Percentiles rank a stretch among this genome's conserved stretches.
Evolutionary conservation across 129 eudicot genomes (phyloP).

Genomic region (Pulicaria dysenterica): DNA sequence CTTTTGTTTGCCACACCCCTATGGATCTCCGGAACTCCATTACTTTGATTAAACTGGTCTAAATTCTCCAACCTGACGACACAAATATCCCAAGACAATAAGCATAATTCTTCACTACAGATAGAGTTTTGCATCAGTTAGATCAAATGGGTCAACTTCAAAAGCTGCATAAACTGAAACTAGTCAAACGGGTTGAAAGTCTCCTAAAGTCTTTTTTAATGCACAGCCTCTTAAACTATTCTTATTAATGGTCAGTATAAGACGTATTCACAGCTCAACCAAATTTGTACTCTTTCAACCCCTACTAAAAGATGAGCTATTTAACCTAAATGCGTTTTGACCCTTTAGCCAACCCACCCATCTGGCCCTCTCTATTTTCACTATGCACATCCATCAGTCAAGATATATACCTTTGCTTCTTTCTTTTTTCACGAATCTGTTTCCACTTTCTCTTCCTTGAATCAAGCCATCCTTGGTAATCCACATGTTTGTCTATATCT

Average conservation of each 20-base stretch:
- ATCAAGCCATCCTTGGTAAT: slow-evolving; percentile 95
- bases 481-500: slow-evolving; percentile 59
- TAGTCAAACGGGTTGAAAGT: not conserved
- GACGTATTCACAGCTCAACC: not conserved
- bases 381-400: not conserved
- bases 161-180: not conserved
- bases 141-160: not conserved
- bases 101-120: not conserved
- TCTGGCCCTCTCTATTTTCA: not conserved
- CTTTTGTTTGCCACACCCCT: slow-evolving; percentile 41
- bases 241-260: not conserved
- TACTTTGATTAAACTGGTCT: slow-evolving; percentile 37
- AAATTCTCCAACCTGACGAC: slow-evolving; percentile 55
- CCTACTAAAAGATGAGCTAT: not conserved
- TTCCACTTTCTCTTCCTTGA: slow-evolving; percentile 91
- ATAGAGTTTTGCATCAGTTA: not conserved
- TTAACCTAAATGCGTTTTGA: not conserved
- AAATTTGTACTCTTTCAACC: not conserved
- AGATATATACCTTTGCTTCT: slow-evolving; percentile 69
- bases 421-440: slow-evolving; percentile 78
- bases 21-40: slow-evolving; percentile 39
- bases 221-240: not conserved
- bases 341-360: slow-evolving; percentile 1
- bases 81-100: slow-evolving; percentile 21
- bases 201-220: not conserved